Evolutionary conservation across 2,329 filamentous ascomycete genomes (phyloP), one percentile per base, ranked within the genome.

Genomic region (Cladosporium velox): DNA sequence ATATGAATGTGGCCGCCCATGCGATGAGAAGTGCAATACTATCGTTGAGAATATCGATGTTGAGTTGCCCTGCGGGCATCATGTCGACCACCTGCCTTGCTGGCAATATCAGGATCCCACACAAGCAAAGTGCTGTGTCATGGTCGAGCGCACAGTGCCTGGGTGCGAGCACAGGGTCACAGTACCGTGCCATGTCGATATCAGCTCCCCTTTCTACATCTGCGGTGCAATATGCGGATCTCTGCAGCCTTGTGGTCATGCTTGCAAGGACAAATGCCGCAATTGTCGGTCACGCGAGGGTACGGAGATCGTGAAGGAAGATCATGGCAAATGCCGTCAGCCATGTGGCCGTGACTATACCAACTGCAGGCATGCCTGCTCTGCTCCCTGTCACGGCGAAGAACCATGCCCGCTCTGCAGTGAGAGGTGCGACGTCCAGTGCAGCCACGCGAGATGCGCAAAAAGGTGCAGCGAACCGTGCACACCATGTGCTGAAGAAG

Each of bases 401-500:
- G 67, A 74, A 21, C 68, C 72, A 0, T 89, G 87, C 67, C 74
- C 74, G 0, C 80, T 81, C 0, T 90, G 87, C 71, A 14, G 69
- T 0, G 68, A 72, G 12, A 75, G 75, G 0, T 91, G 88, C 70
- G 83, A 88, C 49, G 81, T 85, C 15, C 76, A 77, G 3, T 90
- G 88, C 74, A 78, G 73, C 24, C 87, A 88, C 74, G 87, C 84
- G 0, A 78, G 72, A 62, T 91, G 89, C 71, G 74, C 71, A n/a
- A 82, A 82, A 65, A 73, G 73, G 5, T 91, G 89, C 71, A 74
- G 79, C 28, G 84, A 91, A 70, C 83, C 87, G 1, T 91, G 89
- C 70, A 74, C 78, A 2, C 88, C 88, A 0, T 91, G 89, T 69
- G 83, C 84, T 0, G 84, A 87, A 67, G 75, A 76, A 24, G 69